A percentile compares a stretch with the other conserved stretches of the same genome.
These are phyloP conservation scores for Scheffersomyces lignosus DNA, from an alignment of 805 yeast species.

Conservation along the genomic window DNA sequence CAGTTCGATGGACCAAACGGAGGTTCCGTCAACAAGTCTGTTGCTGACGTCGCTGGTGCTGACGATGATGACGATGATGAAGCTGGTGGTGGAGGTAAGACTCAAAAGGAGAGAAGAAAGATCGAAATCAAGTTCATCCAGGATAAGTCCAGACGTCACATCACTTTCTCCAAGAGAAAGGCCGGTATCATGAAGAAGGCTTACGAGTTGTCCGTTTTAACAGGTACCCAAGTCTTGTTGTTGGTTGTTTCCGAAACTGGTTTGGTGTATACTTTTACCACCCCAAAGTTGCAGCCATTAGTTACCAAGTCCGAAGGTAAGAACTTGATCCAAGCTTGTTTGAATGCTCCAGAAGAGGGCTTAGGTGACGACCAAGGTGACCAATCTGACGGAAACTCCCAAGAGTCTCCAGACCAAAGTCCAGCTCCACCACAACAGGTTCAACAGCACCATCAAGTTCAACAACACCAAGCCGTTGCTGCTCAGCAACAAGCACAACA, in stretches of 20 bases:
- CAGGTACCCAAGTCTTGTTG: constrained; percentile 94
- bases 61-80: constrained; percentile 56
- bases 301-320: constrained; percentile 98
- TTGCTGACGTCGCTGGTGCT: constrained; percentile 25
- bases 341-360: constrained; percentile 93
- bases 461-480: constrained; percentile 12
- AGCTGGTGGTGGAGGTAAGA: constrained; percentile 46
- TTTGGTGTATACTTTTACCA: constrained; percentile 94
- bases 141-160: constrained; percentile 96
- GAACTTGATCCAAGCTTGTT: constrained; percentile 92
- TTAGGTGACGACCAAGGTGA: constrained; percentile 62
- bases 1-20: constrained; percentile 13
- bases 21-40: constrained; percentile 18
- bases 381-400: constrained; percentile 49
- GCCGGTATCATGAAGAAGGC: constrained; percentile 99
- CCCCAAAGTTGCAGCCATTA: constrained; percentile 97
- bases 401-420: constrained; percentile 41
- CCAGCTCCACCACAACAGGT: constrained; percentile 28
- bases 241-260: constrained; percentile 99
- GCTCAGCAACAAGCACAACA: constrained; percentile 24
- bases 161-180: constrained; percentile 95
- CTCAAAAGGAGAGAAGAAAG: constrained; percentile 69
- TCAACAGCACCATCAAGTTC: constrained; percentile 12
- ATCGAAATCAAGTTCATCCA: constrained; percentile 96
- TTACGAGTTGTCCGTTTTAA: constrained; percentile 92